A percentile compares a stretch with the other conserved stretches of the same genome.
phyloP scores from a whole-genome alignment of 805 yeast species.

The Candida xiaguanensis region DNA sequence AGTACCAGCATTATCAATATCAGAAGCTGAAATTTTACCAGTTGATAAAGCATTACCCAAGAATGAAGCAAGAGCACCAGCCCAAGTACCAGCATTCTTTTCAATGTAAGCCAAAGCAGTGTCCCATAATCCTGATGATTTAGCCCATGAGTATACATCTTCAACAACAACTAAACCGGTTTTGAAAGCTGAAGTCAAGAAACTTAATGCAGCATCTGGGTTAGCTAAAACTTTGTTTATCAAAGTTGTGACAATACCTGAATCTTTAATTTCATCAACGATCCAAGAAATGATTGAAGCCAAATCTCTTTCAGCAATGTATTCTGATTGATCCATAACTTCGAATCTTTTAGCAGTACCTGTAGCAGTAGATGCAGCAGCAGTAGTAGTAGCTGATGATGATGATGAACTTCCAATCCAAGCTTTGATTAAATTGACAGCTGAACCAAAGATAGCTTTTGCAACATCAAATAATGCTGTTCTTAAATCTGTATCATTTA shows the following conservation, averaged over 20 bases:
- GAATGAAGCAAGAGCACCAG: conserved; percentile 21
- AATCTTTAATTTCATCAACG: conserved; percentile 26
- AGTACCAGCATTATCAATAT: conserved; percentile 20
- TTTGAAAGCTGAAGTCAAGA: conserved; percentile 30
- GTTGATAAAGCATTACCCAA: conserved; percentile 21
- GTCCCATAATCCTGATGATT: conserved; percentile 31
- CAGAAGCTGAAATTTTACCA: conserved; percentile 25
- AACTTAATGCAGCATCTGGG: conserved; percentile 31
- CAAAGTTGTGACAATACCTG: conserved; percentile 31
- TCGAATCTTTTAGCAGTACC: conserved; percentile 17
- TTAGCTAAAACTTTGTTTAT: conserved; percentile 33
- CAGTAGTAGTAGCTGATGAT: conserved; percentile 15
- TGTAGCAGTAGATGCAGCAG: conserved; percentile 11
- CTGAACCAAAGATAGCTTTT: conserved; percentile 30
- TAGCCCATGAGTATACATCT: conserved; percentile 37
- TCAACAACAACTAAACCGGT: conserved; percentile 30
- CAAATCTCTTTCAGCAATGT: conserved; percentile 35
- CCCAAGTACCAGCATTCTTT: conserved; percentile 22
- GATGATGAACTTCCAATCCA: conserved; percentile 8
- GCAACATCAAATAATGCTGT: conserved; percentile 30
- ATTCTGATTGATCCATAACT: conserved; percentile 16
- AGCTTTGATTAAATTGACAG: conserved; percentile 22
- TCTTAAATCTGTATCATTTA: conserved; percentile 31
- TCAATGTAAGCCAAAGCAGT: conserved; percentile 22
- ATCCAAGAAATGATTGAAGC: conserved; percentile 23